Base-by-base conservation (phyloP, 805 yeast species). In the Candida ortonii region DNA sequence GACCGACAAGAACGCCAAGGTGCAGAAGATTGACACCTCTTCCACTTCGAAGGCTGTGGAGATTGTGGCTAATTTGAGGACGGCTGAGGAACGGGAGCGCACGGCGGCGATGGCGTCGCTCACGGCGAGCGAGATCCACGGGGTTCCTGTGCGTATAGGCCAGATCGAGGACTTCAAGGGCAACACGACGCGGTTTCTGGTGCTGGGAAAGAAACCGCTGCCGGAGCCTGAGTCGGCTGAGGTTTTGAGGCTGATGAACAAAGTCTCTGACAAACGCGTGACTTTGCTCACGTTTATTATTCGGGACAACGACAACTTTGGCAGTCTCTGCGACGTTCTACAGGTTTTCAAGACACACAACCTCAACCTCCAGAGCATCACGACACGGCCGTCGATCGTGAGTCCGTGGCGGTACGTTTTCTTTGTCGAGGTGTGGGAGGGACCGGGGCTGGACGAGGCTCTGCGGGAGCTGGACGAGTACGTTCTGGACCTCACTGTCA, bases 1-100 rank as follows among this genome's bases (percentile, higher is more conserved):
- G 28, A 57, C 64, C 23, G 59, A 62, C 11, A 49, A 57, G 15
- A 41, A 43, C 26, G 33, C 50, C 27, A 64, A 46, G n/a, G 48
- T 73, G 21, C 70, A 69, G 33, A 69, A 61, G 40, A 66, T 83
- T 12, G 96, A 88, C 57, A 69, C 80, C 2, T 67, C 72, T 2
- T 86, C 96, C 0, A 90, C 97, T 0, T 82, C 96, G 0, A 75
- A 73, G 46, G 97, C 96, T 1, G 96, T 93, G 1, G 77, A 77
- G 43, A 57, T 72, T 28, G 83, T 85, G 3, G 45, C 63, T 4
- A 38, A 60, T 12, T 61, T 67, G 29, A 52, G 49, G 45, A 25
- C 50, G 11, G 46, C 62, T 15, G 33, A 50, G 34, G 47, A 57
- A 39, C 16, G 65, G 59, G 43, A 68, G 46, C 38, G 68, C 5